A percentile compares a stretch with the other conserved stretches of the same genome.
Evolutionary conservation across 495 filamentous ascomycete genomes (phyloP).

Genomic region (Penicillium turbatum): DNA sequence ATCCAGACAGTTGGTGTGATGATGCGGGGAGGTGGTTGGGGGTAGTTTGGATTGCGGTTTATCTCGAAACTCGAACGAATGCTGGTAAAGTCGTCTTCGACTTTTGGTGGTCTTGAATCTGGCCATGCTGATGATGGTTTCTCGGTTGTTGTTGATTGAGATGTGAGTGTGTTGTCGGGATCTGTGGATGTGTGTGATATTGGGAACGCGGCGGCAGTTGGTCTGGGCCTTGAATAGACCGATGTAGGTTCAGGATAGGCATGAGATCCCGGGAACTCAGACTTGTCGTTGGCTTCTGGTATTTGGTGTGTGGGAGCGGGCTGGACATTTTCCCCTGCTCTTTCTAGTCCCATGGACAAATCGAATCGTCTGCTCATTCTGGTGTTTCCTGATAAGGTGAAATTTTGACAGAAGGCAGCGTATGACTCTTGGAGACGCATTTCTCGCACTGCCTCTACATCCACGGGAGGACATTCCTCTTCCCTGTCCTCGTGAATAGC

Average conservation of each 20-base stretch:
- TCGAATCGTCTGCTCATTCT: slow-evolving; percentile 10
- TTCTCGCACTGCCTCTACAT: slow-evolving; percentile 8
- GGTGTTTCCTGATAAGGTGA: slow-evolving; percentile 14
- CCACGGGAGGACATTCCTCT: not conserved
- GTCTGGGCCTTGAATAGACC: not conserved
- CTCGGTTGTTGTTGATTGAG: not conserved
- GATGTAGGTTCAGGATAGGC: not conserved
- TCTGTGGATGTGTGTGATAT: not conserved
- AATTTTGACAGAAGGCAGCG: slow-evolving; percentile 23
- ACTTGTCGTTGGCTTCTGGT: not conserved
- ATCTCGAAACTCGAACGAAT: not conserved
- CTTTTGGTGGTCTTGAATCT: not conserved
- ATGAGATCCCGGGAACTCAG: not conserved
- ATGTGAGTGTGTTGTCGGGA: not conserved
- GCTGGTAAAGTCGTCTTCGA: not conserved
- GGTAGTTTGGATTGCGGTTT: not conserved
- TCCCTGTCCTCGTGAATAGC: slow-evolving; percentile 4
- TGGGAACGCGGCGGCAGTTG: not conserved
- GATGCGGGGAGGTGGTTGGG: slow-evolving; percentile 11
- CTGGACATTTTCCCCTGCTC: not conserved
- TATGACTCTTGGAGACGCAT: slow-evolving; percentile 18
- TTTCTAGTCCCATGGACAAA: slow-evolving; percentile 10
- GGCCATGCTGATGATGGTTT: not conserved
- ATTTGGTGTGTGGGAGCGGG: not conserved
- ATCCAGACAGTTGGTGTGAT: slow-evolving; percentile 15